Evolutionary conservation across 2,329 filamentous ascomycete species (phyloP).

Genomic region (Colletotrichum shisoi): DNA sequence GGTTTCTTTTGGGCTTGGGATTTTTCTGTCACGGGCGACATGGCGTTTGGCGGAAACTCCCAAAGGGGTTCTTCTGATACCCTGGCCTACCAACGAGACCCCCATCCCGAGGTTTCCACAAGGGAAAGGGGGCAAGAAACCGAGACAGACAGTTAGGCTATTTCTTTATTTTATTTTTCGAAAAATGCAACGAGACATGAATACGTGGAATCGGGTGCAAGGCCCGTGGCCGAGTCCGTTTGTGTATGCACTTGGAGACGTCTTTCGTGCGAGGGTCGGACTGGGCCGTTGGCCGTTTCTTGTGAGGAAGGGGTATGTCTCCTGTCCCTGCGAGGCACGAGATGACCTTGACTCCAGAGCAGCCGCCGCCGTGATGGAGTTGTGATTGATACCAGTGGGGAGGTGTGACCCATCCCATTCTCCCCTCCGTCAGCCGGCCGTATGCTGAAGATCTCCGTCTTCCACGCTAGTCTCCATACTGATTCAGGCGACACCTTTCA

Average conservation of each 20-base stretch:
- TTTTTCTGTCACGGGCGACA: slow-evolving; percentile 3
- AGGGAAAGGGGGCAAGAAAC: neutral
- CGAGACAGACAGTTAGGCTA: slow-evolving; percentile 23
- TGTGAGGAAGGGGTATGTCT: neutral
- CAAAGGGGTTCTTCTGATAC: slow-evolving; percentile 22
- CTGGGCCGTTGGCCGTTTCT: neutral
- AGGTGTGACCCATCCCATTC: no score
- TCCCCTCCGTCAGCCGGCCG: no score
- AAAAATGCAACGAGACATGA: slow-evolving; percentile 7
- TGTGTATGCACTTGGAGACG: neutral
- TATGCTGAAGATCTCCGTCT: no score
- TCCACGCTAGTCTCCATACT: no score
- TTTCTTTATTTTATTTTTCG: neutral
- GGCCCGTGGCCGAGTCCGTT: neutral
- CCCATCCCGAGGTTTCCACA: neutral
- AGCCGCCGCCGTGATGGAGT: neutral
- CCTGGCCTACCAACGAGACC: slow-evolving; percentile 13
- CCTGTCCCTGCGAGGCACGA: neutral
- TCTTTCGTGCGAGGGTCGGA: neutral
- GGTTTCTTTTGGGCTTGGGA: no score
- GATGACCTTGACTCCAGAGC: neutral
- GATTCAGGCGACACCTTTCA: no score
- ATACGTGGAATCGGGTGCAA: neutral
- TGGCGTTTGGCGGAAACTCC: slow-evolving; percentile 23
- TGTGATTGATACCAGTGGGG: neutral